These are phyloP conservation scores for Sequoia sempervirens DNA, from an alignment of 75 land plant genomes.

Conservation along the genomic window DNA sequence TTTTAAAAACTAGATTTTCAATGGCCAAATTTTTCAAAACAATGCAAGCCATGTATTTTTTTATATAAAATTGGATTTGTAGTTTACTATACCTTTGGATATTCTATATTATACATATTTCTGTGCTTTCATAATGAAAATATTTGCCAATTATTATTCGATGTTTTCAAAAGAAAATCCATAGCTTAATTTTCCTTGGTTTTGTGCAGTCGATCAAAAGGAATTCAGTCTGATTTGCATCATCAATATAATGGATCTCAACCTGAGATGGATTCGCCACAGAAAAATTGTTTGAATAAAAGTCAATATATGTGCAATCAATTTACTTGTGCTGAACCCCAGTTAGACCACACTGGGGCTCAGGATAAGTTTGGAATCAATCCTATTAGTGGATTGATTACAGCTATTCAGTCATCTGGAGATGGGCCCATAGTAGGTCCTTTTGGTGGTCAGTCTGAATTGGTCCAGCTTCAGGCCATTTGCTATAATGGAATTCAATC, in stretches of 20 bases:
- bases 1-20: no score
- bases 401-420: neutral
- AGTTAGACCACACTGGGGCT: neutral
- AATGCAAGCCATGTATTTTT: neutral
- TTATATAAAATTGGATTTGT: neutral
- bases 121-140: no score
- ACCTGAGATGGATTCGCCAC: neutral
- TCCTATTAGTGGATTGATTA: neutral
- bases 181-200: neutral
- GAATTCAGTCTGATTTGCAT: neutral
- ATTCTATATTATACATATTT: neutral
- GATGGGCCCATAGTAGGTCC: neutral
- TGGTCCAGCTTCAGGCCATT: constrained; percentile 1
- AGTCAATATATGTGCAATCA: constrained; percentile 1
- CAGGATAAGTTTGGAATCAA: neutral
- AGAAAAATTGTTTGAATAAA: neutral
- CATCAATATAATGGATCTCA: neutral
- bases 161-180: neutral
- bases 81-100: neutral
- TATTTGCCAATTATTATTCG: neutral
- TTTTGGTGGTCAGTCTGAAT: neutral
- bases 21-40: neutral
- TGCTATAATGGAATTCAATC: neutral
- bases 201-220: neutral
- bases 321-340: neutral